Evolutionary conservation across 2,329 filamentous ascomycete genomes (phyloP).

Genomic region (Penicillium hesseltinei): DNA sequence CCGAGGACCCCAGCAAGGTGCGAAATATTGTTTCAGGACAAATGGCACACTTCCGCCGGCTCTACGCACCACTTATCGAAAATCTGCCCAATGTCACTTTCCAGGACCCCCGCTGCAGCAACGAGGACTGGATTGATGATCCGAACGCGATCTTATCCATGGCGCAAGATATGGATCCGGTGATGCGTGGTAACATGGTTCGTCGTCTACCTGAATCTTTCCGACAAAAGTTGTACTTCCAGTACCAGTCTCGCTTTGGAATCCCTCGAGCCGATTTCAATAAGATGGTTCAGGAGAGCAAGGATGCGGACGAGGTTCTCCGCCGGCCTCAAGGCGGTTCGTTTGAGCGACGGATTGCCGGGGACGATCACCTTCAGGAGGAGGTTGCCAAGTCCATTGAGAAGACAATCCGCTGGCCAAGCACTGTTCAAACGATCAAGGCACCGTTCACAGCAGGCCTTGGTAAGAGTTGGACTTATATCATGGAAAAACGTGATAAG

Average conservation of each 20-base stretch:
- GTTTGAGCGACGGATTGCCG: conserved; percentile 82
- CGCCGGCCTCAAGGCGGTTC: conserved; percentile 73
- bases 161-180: conserved; percentile 86
- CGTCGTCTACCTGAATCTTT: conserved; percentile 83
- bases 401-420: conserved; percentile 89
- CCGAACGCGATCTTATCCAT: conserved; percentile 64
- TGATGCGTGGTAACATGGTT: conserved; percentile 93
- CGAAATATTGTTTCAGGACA: conserved; percentile 92
- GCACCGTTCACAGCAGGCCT: conserved; percentile 76
- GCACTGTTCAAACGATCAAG: conserved; percentile 83
- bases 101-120: conserved; percentile 60
- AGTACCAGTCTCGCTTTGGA: conserved; percentile 85
- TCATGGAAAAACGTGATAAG: conserved; percentile 76
- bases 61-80: conserved; percentile 86
- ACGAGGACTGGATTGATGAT: conserved; percentile 63
- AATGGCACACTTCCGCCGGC: conserved; percentile 81
- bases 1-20: conserved; percentile 90
- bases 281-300: conserved; percentile 74
- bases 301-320: conserved; percentile 65
- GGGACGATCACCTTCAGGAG: conserved; percentile 65
- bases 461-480: conserved; percentile 67
- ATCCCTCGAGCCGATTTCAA: conserved; percentile 83
- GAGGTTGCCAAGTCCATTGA: conserved; percentile 75
- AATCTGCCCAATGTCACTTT: conserved; percentile 87
- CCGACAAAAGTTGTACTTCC: conserved; percentile 85